These are phyloP conservation scores for Alternaria arborescens DNA, from an alignment of 2,329 filamentous ascomycete species.

Conservation along the genomic window DNA sequence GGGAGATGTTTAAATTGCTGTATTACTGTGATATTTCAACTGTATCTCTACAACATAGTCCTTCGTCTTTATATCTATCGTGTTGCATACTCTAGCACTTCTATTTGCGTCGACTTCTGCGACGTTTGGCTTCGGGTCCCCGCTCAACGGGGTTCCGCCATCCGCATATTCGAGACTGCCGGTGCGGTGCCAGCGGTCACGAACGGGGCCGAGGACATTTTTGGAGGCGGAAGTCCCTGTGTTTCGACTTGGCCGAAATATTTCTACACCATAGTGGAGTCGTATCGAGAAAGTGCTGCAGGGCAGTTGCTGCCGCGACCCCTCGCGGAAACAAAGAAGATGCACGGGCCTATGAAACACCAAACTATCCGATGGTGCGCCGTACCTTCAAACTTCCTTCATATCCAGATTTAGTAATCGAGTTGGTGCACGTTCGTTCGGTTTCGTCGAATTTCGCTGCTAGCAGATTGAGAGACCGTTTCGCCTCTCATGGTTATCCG, in stretches of 20 bases:
- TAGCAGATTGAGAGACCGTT: background rate
- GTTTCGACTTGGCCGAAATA: constrained; percentile 20
- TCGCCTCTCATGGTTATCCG: background rate
- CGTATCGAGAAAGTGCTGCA: constrained; percentile 2
- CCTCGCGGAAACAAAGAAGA: constrained; percentile 12
- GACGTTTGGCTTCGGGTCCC: constrained; percentile 44
- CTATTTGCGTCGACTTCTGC: constrained; percentile 22
- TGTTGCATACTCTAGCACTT: constrained; percentile 16
- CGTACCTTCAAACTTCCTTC: constrained; percentile 4
- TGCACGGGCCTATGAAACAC: constrained; percentile 12
- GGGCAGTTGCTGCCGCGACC: constrained; percentile 19
- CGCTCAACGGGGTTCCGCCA: constrained; percentile 36
- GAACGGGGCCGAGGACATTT: constrained; percentile 38
- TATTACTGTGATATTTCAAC: constrained; percentile 3
- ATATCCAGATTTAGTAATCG: background rate
- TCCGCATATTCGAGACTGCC: constrained; percentile 28
- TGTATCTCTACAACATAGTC: constrained; percentile 7
- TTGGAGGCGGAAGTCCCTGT: constrained; percentile 28
- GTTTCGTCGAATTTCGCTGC: background rate
- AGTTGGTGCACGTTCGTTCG: background rate
- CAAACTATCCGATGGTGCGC: constrained; percentile 11
- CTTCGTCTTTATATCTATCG: constrained; percentile 33
- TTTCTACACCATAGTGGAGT: background rate
- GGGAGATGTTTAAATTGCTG: background rate
- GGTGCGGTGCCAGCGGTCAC: constrained; percentile 27